phyloP scores from a whole-genome alignment of 805 yeast genomes.

The Ogataea wickerhamii region DNA sequence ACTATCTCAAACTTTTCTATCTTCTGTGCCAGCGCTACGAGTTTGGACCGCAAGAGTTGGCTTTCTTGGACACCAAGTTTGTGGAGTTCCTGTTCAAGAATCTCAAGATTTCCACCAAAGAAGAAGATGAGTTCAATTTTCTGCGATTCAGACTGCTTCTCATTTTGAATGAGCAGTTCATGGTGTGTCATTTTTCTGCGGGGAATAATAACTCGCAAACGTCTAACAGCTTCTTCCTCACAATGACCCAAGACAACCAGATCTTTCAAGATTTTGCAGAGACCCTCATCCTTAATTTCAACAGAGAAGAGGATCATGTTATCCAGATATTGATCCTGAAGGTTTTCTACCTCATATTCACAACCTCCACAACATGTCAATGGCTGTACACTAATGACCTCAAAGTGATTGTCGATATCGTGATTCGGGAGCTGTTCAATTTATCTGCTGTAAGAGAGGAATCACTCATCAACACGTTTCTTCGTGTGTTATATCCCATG shows the following conservation, averaged over 20 bases:
- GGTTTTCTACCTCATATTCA: slow-evolving; percentile 68
- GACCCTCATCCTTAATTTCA: slow-evolving; percentile 68
- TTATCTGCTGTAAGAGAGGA: slow-evolving; percentile 54
- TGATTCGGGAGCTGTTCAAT: slow-evolving; percentile 74
- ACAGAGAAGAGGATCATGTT: slow-evolving; percentile 68
- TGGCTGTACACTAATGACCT: slow-evolving; percentile 80
- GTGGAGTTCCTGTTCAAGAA: slow-evolving; percentile 46
- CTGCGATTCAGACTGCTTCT: slow-evolving; percentile 68
- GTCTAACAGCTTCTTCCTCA: slow-evolving; percentile 52
- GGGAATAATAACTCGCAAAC: slow-evolving; percentile 12
- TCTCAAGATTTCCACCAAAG: slow-evolving; percentile 38
- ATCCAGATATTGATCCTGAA: slow-evolving; percentile 77
- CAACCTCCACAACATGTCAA: slow-evolving; percentile 59
- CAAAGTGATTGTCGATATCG: slow-evolving; percentile 77
- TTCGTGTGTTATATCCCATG: slow-evolving; percentile 72
- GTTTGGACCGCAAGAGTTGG: slow-evolving; percentile 40
- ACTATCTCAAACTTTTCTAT: slow-evolving; percentile 48
- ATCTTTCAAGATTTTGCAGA: slow-evolving; percentile 58
- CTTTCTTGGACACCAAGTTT: slow-evolving; percentile 40
- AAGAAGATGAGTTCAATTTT: slow-evolving; percentile 57
- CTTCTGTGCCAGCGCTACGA: slow-evolving; percentile 52
- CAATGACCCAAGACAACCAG: slow-evolving; percentile 42
- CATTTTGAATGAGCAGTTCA: slow-evolving; percentile 82
- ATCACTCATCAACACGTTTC: slow-evolving; percentile 60
- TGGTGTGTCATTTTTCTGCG: slow-evolving; percentile 50